Evolutionary conservation across 257 asterid genomes (phyloP), one percentile per base, ranked within the genome.

Genomic region (Solanum medicagineum): DNA sequence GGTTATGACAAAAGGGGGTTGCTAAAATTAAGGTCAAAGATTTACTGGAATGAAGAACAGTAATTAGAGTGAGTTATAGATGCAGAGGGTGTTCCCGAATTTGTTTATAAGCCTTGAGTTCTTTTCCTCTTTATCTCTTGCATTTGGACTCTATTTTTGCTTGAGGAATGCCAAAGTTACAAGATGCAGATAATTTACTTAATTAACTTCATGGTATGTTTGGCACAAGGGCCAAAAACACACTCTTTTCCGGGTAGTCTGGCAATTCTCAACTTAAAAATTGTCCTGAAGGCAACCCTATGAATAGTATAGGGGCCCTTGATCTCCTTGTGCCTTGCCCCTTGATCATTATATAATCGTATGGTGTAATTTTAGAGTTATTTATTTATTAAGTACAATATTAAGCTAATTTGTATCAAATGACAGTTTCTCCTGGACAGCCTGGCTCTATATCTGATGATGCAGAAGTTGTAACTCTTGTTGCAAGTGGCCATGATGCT

Each of bases 391-490:
- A 32, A 51, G 22, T 59, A 75, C 42, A 49, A 19, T 63, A 73
- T 69, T 63, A 22, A 56, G 47, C 66, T 83, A 26, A 77, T 26
- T 81, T 63, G 16, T 68, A 56, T 85, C 83, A 81, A 56, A 87
- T 88, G 83, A 75, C 98, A 95, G 99, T 97, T 88, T 93, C 95
- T 88, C 96, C 98, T 85, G 98, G 98, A 81, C 98, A 94, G 88
- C 98, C 98, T 84, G 90, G 87, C 80, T 97, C 97, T 81, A 91
- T 95, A 87, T 94, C 98, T 84, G 99, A 94, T 89, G 98, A 97
- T 87, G 89, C 97, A 9, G 97, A 97, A 85, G 92, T 88, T 88
- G 95, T 97, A 73, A 88, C 98, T 26, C 93, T 95, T 81, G 87
- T 90, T 81, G 98, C 98, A 74, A 89, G 93, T 87, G 98, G 93